These are phyloP conservation scores for Mortierella sp. DNA, from an alignment of 371 early-diverging fungal genomes.

Conservation along the genomic window DNA sequence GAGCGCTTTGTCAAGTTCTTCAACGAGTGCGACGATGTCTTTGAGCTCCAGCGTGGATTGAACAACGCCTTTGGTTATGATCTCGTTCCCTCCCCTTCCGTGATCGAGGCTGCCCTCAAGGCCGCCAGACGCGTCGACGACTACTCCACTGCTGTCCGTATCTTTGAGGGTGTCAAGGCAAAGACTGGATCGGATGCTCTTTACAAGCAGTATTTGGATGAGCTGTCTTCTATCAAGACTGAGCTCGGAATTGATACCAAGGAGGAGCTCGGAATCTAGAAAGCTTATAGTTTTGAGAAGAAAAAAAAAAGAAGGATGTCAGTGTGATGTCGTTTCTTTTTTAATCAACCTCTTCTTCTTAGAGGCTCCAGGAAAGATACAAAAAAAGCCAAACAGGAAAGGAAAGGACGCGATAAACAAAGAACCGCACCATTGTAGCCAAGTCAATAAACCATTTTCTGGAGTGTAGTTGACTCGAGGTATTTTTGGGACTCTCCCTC, in stretches of 20 bases:
- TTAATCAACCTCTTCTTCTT: too few species aligned
- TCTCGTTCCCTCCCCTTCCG: conserved; percentile 92
- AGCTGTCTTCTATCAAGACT: conserved; percentile 86
- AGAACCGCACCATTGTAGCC: too few species aligned
- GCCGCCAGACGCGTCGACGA: conserved; percentile 94
- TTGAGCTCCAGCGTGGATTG: conserved; percentile 96
- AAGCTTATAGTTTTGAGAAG: neutral
- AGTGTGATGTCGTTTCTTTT: neutral
- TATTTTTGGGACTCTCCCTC: too few species aligned
- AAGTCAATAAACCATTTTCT: too few species aligned
- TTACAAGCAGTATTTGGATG: conserved; percentile 90
- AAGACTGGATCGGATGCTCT: conserved; percentile 89
- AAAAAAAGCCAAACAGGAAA: too few species aligned
- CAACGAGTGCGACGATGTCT: conserved; percentile 92
- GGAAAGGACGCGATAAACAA: too few species aligned
- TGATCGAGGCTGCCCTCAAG: conserved; percentile 88
- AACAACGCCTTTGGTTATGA: conserved; percentile 98
- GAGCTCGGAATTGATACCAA: conserved; percentile 91
- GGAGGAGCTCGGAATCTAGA: conserved; percentile 85
- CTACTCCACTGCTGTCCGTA: conserved; percentile 92
- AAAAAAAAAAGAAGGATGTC: neutral
- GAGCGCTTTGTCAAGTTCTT: conserved; percentile 91
- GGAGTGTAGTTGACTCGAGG: too few species aligned
- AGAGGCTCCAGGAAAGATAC: too few species aligned
- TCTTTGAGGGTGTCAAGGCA: conserved; percentile 94